A percentile compares a stretch with the other conserved stretches of the same genome.
Evolutionary conservation across 768 basidiomycete genomes (phyloP).

Genomic region (Boletus eberwhitei): DNA sequence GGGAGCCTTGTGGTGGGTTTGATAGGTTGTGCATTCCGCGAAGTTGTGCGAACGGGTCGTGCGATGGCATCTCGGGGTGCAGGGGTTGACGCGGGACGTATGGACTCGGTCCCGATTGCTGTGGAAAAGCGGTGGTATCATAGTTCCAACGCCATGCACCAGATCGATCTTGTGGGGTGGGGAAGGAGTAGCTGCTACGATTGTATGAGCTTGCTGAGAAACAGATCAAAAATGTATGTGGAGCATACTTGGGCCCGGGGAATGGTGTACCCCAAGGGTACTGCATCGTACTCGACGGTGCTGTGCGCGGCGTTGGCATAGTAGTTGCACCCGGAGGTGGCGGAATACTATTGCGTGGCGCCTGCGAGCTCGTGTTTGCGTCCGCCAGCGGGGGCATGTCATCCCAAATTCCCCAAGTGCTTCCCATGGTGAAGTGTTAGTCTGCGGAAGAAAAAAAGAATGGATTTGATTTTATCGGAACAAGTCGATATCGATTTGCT

Average conservation of each 20-base stretch:
- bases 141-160: constrained; percentile 4
- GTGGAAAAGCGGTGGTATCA: constrained; percentile 8
- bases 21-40: constrained; percentile 7
- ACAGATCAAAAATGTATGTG: background rate
- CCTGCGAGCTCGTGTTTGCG: constrained; percentile 2
- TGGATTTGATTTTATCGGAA: constrained; percentile 14
- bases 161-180: constrained; percentile 16
- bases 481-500: constrained; percentile 16
- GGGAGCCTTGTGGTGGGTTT: background rate
- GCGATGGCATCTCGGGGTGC: constrained; percentile 7
- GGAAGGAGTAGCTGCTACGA: constrained; percentile 4
- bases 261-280: constrained; percentile 16
- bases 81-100: constrained; percentile 27
- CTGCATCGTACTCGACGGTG: constrained; percentile 4
- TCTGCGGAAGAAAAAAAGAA: background rate
- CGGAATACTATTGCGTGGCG: constrained; percentile 14
- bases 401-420: constrained; percentile 11
- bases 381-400: constrained; percentile 31
- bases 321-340: constrained; percentile 23
- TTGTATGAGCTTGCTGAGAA: background rate
- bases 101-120: constrained; percentile 26
- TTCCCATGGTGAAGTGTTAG: constrained; percentile 15
- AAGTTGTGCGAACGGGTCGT: constrained; percentile 5
- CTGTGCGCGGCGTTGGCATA: constrained; percentile 12
- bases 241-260: constrained; percentile 10